Base-by-base conservation (phyloP, 805 yeast species). In the Candida xyloterini region DNA sequence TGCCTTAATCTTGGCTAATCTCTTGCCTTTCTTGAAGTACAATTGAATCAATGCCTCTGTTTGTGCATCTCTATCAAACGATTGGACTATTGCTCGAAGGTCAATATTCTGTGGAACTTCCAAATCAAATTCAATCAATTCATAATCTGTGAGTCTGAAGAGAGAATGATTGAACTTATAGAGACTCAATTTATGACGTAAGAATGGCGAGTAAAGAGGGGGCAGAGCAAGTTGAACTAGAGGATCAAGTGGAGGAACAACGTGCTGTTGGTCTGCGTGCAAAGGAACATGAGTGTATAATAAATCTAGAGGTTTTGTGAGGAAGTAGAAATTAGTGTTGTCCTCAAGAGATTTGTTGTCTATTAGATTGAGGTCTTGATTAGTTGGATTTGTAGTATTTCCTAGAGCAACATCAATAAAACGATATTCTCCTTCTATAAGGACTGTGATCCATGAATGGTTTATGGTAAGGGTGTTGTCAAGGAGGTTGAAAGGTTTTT, bases 221-320 rank as follows among this genome's bases (percentile, higher is more conserved):
- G 99, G 99, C 34, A 91, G 67, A 32, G 88, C 78, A 43, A 87
- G 71, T 11, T 93, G 90, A 15, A 83, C 77, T 48, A 78, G 72
- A 25, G 84, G 83, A 46, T 86, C 90, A 45, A 91, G 66, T 3
- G 95, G 86, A 4, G 97, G 98, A 22, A 77, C 72, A 15, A 91
- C 76, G 63, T 86, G 96, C 61, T 93, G 99, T 48, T 85, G 82
- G 44, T 78, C 82, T 30, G 78, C 78, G 42, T 79, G 79, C 13
- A 79, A 71, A 10, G 99, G 98, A 33, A 88, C 79, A 60, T 93
- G 99, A 0, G 97, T 84, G 47, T 82, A 83, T 11, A 93, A 76
- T 29, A 88, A 57, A 41, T 79, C 76, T 39, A 80, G 63, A 1
- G 99, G 99, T 49, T 81, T 78, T 2, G 84, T 68, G 44, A 93